A percentile compares a stretch with the other conserved stretches of the same genome.
Evolutionary conservation across 495 filamentous ascomycete genomes (phyloP).

Genomic region (Talaromyces adpressus): DNA sequence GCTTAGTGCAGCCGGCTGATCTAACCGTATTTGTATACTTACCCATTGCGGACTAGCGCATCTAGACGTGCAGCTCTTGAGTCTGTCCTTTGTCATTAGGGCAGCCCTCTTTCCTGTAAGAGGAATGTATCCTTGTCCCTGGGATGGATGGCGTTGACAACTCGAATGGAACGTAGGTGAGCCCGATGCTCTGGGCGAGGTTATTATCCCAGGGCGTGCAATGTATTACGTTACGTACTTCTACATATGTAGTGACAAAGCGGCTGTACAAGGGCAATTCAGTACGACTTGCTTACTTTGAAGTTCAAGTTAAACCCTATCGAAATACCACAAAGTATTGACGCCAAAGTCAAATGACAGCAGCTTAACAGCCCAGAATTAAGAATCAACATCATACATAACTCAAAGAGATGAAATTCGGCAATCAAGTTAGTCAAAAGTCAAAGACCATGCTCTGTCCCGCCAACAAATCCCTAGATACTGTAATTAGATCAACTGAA

Average conservation of each 20-base stretch:
- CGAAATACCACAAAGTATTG: not conserved
- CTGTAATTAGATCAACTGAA: not conserved
- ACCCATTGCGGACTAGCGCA: not conserved
- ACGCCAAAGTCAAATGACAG: not conserved
- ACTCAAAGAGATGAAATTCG: not conserved
- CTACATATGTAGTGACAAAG: no score
- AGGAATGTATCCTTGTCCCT: not conserved
- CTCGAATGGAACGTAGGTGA: not conserved
- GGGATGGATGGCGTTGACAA: not conserved
- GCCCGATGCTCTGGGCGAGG: not conserved
- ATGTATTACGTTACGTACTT: not conserved
- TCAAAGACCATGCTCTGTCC: not conserved
- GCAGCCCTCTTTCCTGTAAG: not conserved
- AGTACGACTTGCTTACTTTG: not conserved
- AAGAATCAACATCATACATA: not conserved
- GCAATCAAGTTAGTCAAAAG: not conserved
- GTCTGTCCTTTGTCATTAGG: not conserved
- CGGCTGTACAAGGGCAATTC: not conserved
- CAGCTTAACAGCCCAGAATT: not conserved
- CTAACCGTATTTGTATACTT: slow-evolving; percentile 1
- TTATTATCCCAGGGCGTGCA: not conserved
- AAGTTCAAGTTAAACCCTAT: not conserved
- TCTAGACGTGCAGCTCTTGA: not conserved
- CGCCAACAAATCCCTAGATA: not conserved
- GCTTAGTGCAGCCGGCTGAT: not conserved